Percentiles rank a stretch among this genome's conserved stretches.
Conservation (phyloP, 805 yeast species). For the Dipodascus albidus region DNA sequence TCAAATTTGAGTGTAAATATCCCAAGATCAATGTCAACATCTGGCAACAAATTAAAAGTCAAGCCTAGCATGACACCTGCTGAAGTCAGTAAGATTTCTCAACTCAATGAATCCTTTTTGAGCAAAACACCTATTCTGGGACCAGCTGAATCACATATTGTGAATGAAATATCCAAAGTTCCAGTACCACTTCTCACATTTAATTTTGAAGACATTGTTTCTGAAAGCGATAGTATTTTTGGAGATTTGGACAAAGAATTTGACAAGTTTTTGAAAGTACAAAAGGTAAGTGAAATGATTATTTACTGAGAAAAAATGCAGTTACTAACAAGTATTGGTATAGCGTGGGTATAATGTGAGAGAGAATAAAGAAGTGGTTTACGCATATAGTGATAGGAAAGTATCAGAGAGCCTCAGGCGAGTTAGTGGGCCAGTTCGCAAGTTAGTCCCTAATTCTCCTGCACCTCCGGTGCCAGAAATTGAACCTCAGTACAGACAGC, state of each 20-base stretch:
- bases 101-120: not conserved
- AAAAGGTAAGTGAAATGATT: slow-evolving; percentile 10
- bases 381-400: slow-evolving; percentile 13
- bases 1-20: not conserved
- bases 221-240: slow-evolving; percentile 13
- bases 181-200: not conserved
- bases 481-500: slow-evolving; percentile 1
- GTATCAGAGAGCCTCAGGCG: slow-evolving; percentile 6
- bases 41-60: not conserved
- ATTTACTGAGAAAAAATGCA: not conserved
- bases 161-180: not conserved
- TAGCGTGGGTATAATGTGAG: slow-evolving; percentile 16
- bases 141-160: not conserved
- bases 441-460: not conserved
- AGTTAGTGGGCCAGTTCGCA: slow-evolving; percentile 15
- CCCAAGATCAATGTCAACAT: not conserved
- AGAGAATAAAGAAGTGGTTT: slow-evolving; percentile 13
- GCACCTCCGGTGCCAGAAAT: slow-evolving; percentile 4
- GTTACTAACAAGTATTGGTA: not conserved
- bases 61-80: not conserved
- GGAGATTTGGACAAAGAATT: slow-evolving; percentile 17
- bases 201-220: slow-evolving; percentile 4
- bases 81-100: not conserved
- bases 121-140: not conserved
- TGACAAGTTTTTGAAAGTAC: slow-evolving; percentile 14